Evolutionary conservation across 441 rosid genomes (phyloP).

Genomic region (Adansonia gregorii): DNA sequence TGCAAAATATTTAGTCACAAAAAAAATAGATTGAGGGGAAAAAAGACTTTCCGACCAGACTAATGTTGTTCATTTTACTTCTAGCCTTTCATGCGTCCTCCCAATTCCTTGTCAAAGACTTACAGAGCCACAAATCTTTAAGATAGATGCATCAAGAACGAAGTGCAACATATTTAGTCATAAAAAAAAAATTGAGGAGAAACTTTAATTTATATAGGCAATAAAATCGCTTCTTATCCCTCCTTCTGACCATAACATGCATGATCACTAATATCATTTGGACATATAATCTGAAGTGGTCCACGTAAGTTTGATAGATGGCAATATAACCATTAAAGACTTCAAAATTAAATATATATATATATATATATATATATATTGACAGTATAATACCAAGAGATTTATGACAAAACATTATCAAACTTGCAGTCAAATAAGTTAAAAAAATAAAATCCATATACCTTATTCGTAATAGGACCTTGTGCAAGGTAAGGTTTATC

Average conservation of each 20-base stretch:
- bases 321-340: not conserved
- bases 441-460: slow-evolving; percentile 28
- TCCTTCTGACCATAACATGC: not conserved
- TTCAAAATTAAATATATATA: not conserved
- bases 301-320: not conserved
- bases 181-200: not conserved
- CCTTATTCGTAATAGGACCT: slow-evolving; percentile 95
- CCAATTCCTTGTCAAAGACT: not conserved
- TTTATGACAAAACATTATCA: not conserved
- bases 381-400: not conserved
- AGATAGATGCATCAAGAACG: not conserved
- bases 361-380: not conserved
- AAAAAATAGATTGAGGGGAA: not conserved
- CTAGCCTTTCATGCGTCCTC: not conserved
- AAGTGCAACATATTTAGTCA: not conserved
- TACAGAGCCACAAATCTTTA: not conserved
- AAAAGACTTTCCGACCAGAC: not conserved
- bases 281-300: not conserved
- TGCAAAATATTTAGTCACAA: no score
- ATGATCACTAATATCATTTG: not conserved
- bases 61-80: not conserved
- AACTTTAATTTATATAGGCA: not conserved
- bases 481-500: slow-evolving; percentile 92
- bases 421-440: not conserved
- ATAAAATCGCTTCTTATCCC: not conserved